Conservation (phyloP, 306 rosid genomes). For the Cicer cuneatum region DNA sequence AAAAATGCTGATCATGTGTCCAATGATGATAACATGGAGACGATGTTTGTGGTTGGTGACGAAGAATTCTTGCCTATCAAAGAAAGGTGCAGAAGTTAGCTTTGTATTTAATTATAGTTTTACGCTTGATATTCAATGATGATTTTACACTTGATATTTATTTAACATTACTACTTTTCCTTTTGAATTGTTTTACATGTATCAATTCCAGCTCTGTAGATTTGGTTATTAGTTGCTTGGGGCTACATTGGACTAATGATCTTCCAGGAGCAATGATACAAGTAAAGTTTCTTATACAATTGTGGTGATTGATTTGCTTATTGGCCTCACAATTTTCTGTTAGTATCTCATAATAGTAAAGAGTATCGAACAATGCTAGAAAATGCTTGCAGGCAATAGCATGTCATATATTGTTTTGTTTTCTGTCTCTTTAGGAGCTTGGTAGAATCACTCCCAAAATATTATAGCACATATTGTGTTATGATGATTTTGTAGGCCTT, state of each 20-base stretch:
- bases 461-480: no score
- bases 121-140: conserved; percentile 2
- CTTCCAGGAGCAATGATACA: conserved; percentile 99
- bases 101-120: not conserved
- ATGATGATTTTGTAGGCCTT: no score
- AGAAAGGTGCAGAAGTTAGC: conserved; percentile 63
- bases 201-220: conserved; percentile 76
- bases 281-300: conserved; percentile 43
- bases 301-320: not conserved
- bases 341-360: not conserved
- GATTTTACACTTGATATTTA: conserved; percentile 27
- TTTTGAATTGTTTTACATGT: conserved; percentile 39
- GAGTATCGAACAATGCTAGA: conserved; percentile 7
- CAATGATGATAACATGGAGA: conserved; percentile 51
- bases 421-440: not conserved
- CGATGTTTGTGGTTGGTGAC: conserved; percentile 75
- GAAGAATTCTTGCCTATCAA: conserved; percentile 88
- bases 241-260: conserved; percentile 98
- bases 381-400: conserved; percentile 1
- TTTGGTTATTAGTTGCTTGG: conserved; percentile 90
- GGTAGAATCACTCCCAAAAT: no score
- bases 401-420: conserved; percentile 1
- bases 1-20: conserved; percentile 51
- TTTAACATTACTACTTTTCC: conserved; percentile 4
- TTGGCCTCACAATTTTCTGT: not conserved